phyloP scores from a whole-genome alignment of 768 basidiomycete genomes.

The Suillus cothurnatus region DNA sequence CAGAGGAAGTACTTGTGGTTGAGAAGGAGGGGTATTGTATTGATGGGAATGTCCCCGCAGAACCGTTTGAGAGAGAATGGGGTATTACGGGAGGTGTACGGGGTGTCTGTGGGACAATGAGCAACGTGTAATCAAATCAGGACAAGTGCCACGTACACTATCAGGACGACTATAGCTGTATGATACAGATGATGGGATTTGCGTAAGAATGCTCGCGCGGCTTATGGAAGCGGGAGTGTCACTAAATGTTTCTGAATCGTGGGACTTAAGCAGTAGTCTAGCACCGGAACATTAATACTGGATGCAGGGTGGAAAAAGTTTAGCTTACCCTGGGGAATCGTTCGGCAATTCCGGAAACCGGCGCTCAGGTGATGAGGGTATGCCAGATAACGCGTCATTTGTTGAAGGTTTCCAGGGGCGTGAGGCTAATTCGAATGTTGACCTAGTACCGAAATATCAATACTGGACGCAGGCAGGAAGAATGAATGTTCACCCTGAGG shows the following conservation, averaged over 20 bases:
- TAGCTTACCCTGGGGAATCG: conserved; percentile 23
- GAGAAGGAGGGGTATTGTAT: conserved; percentile 59
- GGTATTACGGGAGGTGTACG: conserved; percentile 36
- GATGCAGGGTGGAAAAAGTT: background rate
- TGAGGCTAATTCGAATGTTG: conserved; percentile 15
- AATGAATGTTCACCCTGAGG: conserved; percentile 21
- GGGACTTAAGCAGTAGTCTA: conserved; percentile 20
- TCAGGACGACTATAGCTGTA: conserved; percentile 51
- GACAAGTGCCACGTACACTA: conserved; percentile 41
- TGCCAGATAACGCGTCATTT: conserved; percentile 23
- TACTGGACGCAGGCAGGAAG: background rate
- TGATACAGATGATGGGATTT: conserved; percentile 44
- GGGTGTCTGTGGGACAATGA: conserved; percentile 33
- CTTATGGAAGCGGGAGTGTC: conserved; percentile 19
- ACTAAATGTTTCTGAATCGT: conserved; percentile 14
- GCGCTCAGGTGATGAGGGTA: conserved; percentile 10
- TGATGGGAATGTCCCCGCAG: conserved; percentile 37
- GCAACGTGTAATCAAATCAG: conserved; percentile 1
- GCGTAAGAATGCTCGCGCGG: conserved; percentile 46
- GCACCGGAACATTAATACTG: conserved; percentile 7
- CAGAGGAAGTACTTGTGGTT: conserved; percentile 40
- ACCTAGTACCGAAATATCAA: conserved; percentile 9
- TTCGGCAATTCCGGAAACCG: conserved; percentile 18
- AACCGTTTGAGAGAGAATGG: conserved; percentile 41
- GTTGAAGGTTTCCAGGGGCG: conserved; percentile 16